Percentiles rank a stretch among this genome's conserved stretches.
Evolutionary conservation across 371 early-diverging fungal genomes (phyloP).

Genomic region (Lichtheimia ramosa): DNA sequence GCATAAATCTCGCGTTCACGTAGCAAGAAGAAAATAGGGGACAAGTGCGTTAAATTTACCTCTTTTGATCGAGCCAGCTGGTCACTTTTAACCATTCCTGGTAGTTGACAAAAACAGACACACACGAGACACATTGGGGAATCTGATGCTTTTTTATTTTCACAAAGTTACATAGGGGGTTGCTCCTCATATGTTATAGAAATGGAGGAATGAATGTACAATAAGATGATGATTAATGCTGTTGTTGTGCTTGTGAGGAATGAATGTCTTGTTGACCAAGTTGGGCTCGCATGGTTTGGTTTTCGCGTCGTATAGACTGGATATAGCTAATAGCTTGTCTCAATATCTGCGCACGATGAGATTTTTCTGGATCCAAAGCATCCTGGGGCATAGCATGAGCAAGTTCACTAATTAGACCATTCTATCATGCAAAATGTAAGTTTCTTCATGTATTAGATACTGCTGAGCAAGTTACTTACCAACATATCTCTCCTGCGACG

Average conservation of each 20-base stretch:
- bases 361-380: conserved; percentile 10
- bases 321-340: conserved; percentile 26
- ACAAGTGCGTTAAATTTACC: too few relatives aligned
- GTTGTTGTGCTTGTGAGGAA: conserved; percentile 3
- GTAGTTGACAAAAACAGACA: too few relatives aligned
- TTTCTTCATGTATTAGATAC: background rate
- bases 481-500: conserved; percentile 52
- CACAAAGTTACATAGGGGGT: too few relatives aligned
- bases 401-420: conserved; percentile 18
- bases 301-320: conserved; percentile 21
- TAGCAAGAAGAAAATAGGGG: too few relatives aligned
- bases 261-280: conserved; percentile 5
- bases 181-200: background rate
- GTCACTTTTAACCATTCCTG: too few relatives aligned
- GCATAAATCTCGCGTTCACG: too few relatives aligned
- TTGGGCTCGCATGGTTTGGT: conserved; percentile 8
- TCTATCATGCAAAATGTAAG: conserved; percentile 6
- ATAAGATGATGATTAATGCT: conserved; percentile 1
- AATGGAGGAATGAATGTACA: background rate
- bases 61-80: too few relatives aligned
- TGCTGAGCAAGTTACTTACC: conserved; percentile 14
- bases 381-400: conserved; percentile 14
- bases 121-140: too few relatives aligned
- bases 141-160: too few relatives aligned
- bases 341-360: conserved; percentile 24